A percentile compares a stretch with the other conserved stretches of the same genome.
Evolutionary conservation across 2,329 filamentous ascomycete genomes (phyloP).

Genomic region (Elsinoe necatrix): DNA sequence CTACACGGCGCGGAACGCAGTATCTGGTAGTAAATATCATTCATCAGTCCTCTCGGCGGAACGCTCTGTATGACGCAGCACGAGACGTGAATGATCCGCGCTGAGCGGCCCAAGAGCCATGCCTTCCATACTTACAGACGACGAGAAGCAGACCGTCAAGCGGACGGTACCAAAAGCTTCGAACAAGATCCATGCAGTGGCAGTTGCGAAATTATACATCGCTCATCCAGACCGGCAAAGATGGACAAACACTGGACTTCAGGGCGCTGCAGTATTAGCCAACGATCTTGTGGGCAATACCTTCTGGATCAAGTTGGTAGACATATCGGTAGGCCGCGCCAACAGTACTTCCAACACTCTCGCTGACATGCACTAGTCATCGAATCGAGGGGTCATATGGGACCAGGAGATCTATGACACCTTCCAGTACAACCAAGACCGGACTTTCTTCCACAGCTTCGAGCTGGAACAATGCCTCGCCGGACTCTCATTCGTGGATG

Average conservation of each 20-base stretch:
- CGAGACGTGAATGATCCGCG: constrained; percentile 8
- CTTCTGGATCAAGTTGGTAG: constrained; percentile 95
- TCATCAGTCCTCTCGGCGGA: not conserved
- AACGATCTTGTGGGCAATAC: constrained; percentile 94
- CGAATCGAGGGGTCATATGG: constrained; percentile 81
- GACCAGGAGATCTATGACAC: constrained; percentile 96
- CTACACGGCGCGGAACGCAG: not conserved
- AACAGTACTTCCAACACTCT: not conserved
- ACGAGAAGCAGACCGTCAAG: constrained; percentile 95
- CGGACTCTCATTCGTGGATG: constrained; percentile 84
- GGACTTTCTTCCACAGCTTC: constrained; percentile 96
- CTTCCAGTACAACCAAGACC: constrained; percentile 92
- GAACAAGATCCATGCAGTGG: constrained; percentile 97
- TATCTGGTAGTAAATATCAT: not conserved
- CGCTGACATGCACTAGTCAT: constrained; percentile 44
- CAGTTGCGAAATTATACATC: constrained; percentile 86
- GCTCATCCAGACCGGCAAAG: constrained; percentile 73
- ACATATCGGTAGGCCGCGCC: constrained; percentile 67
- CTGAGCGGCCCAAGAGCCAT: constrained; percentile 27
- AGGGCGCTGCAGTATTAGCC: constrained; percentile 82
- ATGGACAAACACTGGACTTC: constrained; percentile 93
- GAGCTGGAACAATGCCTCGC: constrained; percentile 89
- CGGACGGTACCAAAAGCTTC: constrained; percentile 83
- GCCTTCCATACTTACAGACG: constrained; percentile 69
- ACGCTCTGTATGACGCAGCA: not conserved